Evolutionary conservation across 2,329 filamentous ascomycete species (phyloP).

Genomic region (Phialemonium atrogriseum): DNA sequence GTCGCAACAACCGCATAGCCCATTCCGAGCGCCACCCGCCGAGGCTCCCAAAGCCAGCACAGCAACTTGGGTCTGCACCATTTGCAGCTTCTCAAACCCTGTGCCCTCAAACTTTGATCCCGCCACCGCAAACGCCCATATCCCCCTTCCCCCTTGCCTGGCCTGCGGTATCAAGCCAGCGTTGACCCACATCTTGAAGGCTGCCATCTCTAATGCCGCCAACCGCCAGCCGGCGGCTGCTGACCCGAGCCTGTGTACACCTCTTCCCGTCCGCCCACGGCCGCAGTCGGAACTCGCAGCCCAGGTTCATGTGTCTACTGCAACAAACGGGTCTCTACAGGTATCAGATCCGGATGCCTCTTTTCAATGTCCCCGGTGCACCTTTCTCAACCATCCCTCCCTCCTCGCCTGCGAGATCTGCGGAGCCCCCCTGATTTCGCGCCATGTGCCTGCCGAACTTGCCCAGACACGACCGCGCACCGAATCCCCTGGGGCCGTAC

Average conservation of each 20-base stretch:
- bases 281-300: conserved; percentile 10
- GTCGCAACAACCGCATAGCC: conserved; percentile 31
- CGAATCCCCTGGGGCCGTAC: conserved; percentile 71
- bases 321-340: no score
- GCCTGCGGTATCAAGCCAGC: conserved; percentile 92
- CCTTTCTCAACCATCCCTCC: conserved; percentile 87
- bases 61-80: conserved; percentile 91
- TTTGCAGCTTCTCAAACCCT: conserved; percentile 90
- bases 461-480: conserved; percentile 40
- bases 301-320: no score
- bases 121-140: conserved; percentile 67
- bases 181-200: conserved; percentile 74
- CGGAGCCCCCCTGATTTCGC: conserved; percentile 62
- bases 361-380: conserved; percentile 76
- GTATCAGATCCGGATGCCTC: conserved; percentile 25
- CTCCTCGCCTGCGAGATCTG: conserved; percentile 85
- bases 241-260: conserved; percentile 12
- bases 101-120: conserved; percentile 92
- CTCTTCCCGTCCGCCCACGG: conserved; percentile 22
- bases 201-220: conserved; percentile 68
- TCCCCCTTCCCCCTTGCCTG: conserved; percentile 75
- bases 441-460: conserved; percentile 30
- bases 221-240: conserved; percentile 34
- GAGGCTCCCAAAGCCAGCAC: conserved; percentile 42
- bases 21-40: conserved; percentile 32